Evolutionary conservation across 192 early-diverging fungal genomes (phyloP).

Genomic region (Allomyces macrogynus): DNA sequence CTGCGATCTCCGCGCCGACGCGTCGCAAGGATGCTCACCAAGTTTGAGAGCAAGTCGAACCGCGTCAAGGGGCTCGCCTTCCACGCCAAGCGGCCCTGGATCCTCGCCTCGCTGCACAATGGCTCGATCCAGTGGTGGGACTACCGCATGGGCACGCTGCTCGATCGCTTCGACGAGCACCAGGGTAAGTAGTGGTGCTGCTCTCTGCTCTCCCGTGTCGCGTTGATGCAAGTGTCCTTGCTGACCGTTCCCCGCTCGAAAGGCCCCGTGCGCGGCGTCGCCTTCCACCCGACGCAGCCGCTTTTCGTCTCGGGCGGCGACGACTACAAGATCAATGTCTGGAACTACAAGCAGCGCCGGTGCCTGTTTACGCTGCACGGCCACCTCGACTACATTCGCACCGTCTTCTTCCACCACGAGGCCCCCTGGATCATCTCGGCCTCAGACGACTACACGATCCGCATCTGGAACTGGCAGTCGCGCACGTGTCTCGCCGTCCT

Average conservation of each 20-base stretch:
- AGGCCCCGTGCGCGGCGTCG: constrained; percentile 92
- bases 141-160: constrained; percentile 93
- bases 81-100: constrained; percentile 96
- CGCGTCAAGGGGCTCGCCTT: constrained; percentile 91
- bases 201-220: no score
- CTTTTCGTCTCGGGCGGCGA: constrained; percentile 96
- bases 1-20: no score
- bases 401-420: constrained; percentile 92
- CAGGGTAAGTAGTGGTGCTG: constrained; percentile 45
- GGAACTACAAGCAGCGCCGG: constrained; percentile 94
- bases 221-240: constrained; percentile 1
- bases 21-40: constrained; percentile 22
- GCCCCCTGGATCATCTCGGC: constrained; percentile 93
- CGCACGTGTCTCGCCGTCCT: constrained; percentile 91
- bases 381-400: constrained; percentile 95
- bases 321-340: constrained; percentile 99
- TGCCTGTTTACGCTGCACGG: constrained; percentile 93
- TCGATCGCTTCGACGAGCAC: constrained; percentile 98
- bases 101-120: constrained; percentile 89
- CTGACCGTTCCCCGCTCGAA: neutral
- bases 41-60: constrained; percentile 99
- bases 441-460: constrained; percentile 96
- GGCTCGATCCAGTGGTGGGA: constrained; percentile 98
- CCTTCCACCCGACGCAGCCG: constrained; percentile 89
- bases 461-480: constrained; percentile 99